Base-by-base conservation (phyloP, 768 basidiomycete species). In the Xerocomus potaroensis region DNA sequence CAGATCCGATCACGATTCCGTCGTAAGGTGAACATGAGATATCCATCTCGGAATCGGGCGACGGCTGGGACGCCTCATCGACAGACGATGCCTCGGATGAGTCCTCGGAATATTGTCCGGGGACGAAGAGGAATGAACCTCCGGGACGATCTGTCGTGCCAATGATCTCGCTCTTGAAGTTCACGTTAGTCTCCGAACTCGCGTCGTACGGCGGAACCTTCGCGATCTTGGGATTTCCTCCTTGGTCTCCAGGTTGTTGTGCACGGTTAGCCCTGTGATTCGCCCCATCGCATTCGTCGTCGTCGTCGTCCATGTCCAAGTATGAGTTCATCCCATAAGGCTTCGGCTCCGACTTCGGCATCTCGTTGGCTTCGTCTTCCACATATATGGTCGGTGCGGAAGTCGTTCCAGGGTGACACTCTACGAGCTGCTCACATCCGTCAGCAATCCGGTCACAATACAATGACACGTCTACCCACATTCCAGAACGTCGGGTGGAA, bases 401-500 rank as follows among this genome's bases (percentile, higher is more conserved):
- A 24, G 50, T 6, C 12, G 54, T 62, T 15, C 32, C 48, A 21
- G 60, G 41, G 45, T 56, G 46, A 41, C 23, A 59, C 3, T 62
- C 50, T 2, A 62, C 54, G 2, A 50, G 19, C 60, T 61, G 36
- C 0, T 1, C 5, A 11, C 7, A 3, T 31, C 4, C 14, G n/a
- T 50, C 5, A 43, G 32, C 5, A 38, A 22, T 6, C 5, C 6
- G 26, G 1, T 1, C 1, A 8, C 7, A n/a, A 29, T 4, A 12
- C 8, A 7, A 29, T n/a, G 12, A 15, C 4, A 1, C 18, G 14
- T 24, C 0, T 15, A 38, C 51, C 36, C 27, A 57, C 60, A 24
- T 62, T 50, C 60, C 59, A 61, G 34, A 47, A 47, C 1, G 45
- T 51, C 6, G 60, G 60, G 23, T 62, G 60, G 27, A 61, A 61